Evolutionary conservation across 495 filamentous ascomycete species (phyloP).

Genomic region (Neurospora africana): DNA sequence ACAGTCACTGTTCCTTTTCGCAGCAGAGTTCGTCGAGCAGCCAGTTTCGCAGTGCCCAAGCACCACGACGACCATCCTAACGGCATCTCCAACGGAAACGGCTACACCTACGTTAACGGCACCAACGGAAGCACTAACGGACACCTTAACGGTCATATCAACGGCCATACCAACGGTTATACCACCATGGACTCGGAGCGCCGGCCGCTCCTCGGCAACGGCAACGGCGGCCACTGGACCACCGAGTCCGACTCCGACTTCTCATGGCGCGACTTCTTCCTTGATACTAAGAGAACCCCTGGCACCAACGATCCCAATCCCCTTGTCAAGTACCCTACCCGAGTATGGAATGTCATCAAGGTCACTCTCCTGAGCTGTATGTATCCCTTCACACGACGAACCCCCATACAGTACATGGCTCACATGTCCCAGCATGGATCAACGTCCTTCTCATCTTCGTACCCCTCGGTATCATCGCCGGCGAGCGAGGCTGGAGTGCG

Average conservation of each 20-base stretch:
- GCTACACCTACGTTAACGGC: background rate
- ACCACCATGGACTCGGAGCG: background rate
- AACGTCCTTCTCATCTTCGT: constrained; percentile 86
- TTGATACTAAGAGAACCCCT: constrained; percentile 33
- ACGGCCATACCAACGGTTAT: background rate
- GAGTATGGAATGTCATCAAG: constrained; percentile 39
- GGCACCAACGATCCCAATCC: constrained; percentile 36
- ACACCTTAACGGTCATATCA: background rate
- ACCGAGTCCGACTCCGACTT: constrained; percentile 5
- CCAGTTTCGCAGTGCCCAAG: background rate
- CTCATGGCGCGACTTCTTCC: constrained; percentile 28
- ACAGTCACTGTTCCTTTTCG: background rate
- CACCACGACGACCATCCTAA: background rate
- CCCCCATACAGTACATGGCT: background rate
- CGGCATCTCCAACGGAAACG: background rate
- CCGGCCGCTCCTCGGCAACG: background rate
- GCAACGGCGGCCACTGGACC: background rate
- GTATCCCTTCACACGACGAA: constrained; percentile 13
- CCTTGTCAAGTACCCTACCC: constrained; percentile 49
- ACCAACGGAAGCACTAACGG: background rate
- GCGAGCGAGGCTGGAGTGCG: constrained; percentile 59
- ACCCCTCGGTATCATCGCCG: constrained; percentile 76
- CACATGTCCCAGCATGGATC: constrained; percentile 48
- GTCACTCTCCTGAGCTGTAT: constrained; percentile 44
- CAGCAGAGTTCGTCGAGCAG: background rate